A percentile compares a stretch with the other conserved stretches of the same genome.
Evolutionary conservation across 805 yeast genomes (phyloP).

Genomic region (Pichia membranifaciens): DNA sequence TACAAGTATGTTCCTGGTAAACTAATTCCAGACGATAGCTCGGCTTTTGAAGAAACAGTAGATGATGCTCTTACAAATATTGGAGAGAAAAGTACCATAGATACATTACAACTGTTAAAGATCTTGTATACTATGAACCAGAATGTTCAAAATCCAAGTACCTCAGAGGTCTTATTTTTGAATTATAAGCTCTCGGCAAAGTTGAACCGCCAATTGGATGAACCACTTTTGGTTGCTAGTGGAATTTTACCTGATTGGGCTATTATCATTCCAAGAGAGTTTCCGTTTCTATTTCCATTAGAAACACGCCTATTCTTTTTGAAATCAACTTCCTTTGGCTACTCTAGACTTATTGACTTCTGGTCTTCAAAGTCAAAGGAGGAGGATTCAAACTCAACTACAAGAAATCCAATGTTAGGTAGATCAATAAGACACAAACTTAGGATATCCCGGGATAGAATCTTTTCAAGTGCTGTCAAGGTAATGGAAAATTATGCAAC

Average conservation of each 20-base stretch:
- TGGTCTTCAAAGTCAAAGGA: constrained; percentile 53
- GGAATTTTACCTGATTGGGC: constrained; percentile 86
- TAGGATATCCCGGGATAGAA: constrained; percentile 61
- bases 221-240: constrained; percentile 80
- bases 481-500: constrained; percentile 71
- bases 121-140: constrained; percentile 38
- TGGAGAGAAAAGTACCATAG: constrained; percentile 31
- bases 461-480: constrained; percentile 73
- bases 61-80: constrained; percentile 27
- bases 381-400: constrained; percentile 25
- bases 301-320: constrained; percentile 72
- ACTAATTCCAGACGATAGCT: constrained; percentile 46
- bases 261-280: constrained; percentile 61
- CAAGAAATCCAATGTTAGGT: constrained; percentile 49
- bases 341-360: constrained; percentile 69
- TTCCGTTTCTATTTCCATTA: constrained; percentile 79
- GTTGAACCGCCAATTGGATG: constrained; percentile 80
- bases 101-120: constrained; percentile 45
- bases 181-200: constrained; percentile 84
- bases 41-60: constrained; percentile 26
- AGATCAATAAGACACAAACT: constrained; percentile 75
- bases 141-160: constrained; percentile 19
- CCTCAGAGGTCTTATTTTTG: constrained; percentile 40
- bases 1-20: constrained; percentile 52
- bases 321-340: constrained; percentile 87